Conservation (phyloP, 306 rosid genomes). For the Dalbergia cochinchinensis region DNA sequence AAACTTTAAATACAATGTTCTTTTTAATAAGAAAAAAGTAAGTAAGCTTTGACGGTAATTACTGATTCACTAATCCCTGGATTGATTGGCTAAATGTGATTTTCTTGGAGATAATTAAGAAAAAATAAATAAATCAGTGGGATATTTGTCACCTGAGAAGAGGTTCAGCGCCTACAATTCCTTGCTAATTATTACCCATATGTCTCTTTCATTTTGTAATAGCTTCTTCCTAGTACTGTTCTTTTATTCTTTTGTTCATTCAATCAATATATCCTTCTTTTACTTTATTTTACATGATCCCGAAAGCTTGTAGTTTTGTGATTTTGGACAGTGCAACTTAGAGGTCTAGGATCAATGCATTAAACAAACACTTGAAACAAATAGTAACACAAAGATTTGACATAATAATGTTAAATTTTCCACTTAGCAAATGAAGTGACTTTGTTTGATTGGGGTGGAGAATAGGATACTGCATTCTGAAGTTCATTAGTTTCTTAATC, state of each 20-base stretch:
- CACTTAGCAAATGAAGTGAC: not conserved
- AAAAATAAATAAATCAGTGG: not conserved
- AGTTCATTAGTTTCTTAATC: slow-evolving; percentile 47
- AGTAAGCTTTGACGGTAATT: slow-evolving; percentile 45
- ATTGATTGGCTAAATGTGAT: slow-evolving; percentile 42
- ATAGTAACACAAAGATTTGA: slow-evolving; percentile 37
- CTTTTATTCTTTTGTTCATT: slow-evolving; percentile 30
- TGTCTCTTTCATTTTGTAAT: slow-evolving; percentile 18
- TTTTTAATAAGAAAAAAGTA: slow-evolving; percentile 38
- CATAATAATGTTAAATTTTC: not conserved
- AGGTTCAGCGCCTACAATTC: slow-evolving; percentile 38
- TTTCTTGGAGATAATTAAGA: not conserved
- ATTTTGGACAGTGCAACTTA: not conserved
- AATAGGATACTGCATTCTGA: slow-evolving; percentile 16
- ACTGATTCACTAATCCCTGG: slow-evolving; percentile 25
- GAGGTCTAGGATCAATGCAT: slow-evolving; percentile 34
- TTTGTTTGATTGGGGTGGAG: slow-evolving; percentile 37
- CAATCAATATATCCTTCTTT: slow-evolving; percentile 27
- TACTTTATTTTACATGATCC: not conserved
- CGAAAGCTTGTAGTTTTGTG: not conserved
- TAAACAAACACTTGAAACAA: slow-evolving; percentile 13
- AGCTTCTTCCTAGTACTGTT: slow-evolving; percentile 1
- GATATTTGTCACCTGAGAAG: slow-evolving; percentile 29
- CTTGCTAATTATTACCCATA: slow-evolving; percentile 11
- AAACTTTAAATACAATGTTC: not conserved